A percentile compares a stretch with the other conserved stretches of the same genome.
These are phyloP conservation scores for Lepidium sativum DNA, from an alignment of 345 rosid genomes.

Conservation along the genomic window DNA sequence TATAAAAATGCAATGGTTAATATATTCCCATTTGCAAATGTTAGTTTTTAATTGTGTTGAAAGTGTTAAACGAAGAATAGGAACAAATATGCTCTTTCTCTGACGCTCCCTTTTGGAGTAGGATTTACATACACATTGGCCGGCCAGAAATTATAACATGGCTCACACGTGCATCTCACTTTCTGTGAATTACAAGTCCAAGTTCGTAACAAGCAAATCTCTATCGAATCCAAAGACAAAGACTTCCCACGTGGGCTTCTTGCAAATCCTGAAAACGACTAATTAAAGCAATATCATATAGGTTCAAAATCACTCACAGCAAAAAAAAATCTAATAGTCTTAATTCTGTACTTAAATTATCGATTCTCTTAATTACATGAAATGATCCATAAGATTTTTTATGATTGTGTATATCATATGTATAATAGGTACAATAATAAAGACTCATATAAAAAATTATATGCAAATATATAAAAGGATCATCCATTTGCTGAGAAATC, in stretches of 20 bases:
- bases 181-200: slow-evolving; percentile 17
- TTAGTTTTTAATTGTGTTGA: background rate
- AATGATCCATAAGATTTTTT: slow-evolving; percentile 8
- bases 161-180: slow-evolving; percentile 22
- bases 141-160: slow-evolving; percentile 2
- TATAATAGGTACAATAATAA: slow-evolving; percentile 15
- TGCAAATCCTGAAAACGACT: slow-evolving; percentile 19
- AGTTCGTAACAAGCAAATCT: slow-evolving; percentile 23
- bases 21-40: background rate
- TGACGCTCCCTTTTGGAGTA: slow-evolving; percentile 16
- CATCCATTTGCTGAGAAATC: slow-evolving; percentile 21
- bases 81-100: slow-evolving; percentile 30
- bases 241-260: slow-evolving; percentile 25
- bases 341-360: background rate
- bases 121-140: background rate
- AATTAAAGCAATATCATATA: slow-evolving; percentile 6
- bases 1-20: background rate
- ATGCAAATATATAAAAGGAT: background rate
- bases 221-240: slow-evolving; percentile 25
- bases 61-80: slow-evolving; percentile 7
- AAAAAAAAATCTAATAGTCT: background rate
- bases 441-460: background rate
- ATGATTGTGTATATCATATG: slow-evolving; percentile 8
- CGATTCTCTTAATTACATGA: slow-evolving; percentile 4
- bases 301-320: background rate